Evolutionary conservation across 345 rosid genomes (phyloP).

Genomic region (Aquilaria yunnanensis): DNA sequence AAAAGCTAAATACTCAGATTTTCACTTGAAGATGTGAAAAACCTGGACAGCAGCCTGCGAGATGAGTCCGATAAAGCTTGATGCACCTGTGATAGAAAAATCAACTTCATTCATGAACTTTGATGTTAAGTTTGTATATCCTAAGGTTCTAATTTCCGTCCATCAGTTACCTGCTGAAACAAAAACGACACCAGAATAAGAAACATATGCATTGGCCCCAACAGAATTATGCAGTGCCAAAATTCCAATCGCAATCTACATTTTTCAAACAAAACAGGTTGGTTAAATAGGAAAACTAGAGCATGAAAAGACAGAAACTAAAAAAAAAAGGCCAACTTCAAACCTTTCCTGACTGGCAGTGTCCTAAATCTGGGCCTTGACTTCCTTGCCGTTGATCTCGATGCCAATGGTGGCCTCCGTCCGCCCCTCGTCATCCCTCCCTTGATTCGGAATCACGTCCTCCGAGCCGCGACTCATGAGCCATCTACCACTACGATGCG

Average conservation of each 20-base stretch:
- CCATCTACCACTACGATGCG: no score
- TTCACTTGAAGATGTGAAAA: neutral
- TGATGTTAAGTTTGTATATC: no score
- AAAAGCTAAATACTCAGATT: no score
- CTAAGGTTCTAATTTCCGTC: no score
- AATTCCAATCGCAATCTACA: neutral
- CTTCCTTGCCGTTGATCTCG: slow-evolving; percentile 81
- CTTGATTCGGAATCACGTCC: no score
- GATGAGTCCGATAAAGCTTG: slow-evolving; percentile 8
- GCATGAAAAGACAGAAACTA: no score
- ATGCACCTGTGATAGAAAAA: neutral
- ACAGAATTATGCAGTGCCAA: neutral
- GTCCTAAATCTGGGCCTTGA: slow-evolving; percentile 98
- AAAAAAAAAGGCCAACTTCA: slow-evolving; percentile 8
- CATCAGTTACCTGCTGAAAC: slow-evolving; percentile 4
- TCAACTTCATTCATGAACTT: no score
- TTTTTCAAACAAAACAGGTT: neutral
- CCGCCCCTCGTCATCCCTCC: no score
- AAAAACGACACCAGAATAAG: neutral
- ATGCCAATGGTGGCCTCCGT: slow-evolving; percentile 92
- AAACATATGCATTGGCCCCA: neutral
- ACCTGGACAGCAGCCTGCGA: slow-evolving; percentile 1
- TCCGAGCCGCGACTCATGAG: no score
- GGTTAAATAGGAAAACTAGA: neutral
- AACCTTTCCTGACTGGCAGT: slow-evolving; percentile 94